Evolutionary conservation across 176 grass and related monocot genomes (phyloP).

Genomic region (Cenchrus fungigraminus): DNA sequence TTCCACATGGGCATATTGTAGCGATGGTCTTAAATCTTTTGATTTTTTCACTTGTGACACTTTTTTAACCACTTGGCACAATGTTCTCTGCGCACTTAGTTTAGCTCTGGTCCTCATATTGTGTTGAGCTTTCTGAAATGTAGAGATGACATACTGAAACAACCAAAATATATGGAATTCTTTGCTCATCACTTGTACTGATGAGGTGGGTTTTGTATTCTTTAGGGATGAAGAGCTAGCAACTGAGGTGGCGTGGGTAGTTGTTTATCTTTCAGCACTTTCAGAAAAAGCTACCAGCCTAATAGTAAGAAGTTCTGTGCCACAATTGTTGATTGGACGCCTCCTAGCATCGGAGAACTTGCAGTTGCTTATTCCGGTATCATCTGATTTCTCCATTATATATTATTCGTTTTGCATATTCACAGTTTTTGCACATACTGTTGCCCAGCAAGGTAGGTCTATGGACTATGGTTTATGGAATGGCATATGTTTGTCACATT

Average conservation of each 20-base stretch:
- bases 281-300: slow-evolving; percentile 69
- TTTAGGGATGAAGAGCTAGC: slow-evolving; percentile 86
- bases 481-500: neutral
- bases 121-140: neutral
- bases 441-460: neutral
- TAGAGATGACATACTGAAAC: neutral
- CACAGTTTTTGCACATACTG: neutral
- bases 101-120: neutral
- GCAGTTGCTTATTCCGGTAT: slow-evolving; percentile 92
- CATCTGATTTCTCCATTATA: slow-evolving; percentile 3
- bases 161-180: neutral
- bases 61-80: neutral
- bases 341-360: slow-evolving; percentile 76
- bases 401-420: slow-evolving; percentile 19
- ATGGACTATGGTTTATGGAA: neutral
- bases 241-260: slow-evolving; percentile 95
- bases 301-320: slow-evolving; percentile 63
- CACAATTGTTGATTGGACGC: slow-evolving; percentile 69
- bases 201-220: slow-evolving; percentile 12
- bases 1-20: slow-evolving; percentile 11
- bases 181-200: slow-evolving; percentile 19
- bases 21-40: neutral
- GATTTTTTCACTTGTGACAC: neutral
- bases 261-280: slow-evolving; percentile 95
- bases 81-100: neutral